Evolutionary conservation across 1,284 basidiomycete species (phyloP), one percentile per base, ranked within the genome.

Genomic region (Trichosporon faecale): DNA sequence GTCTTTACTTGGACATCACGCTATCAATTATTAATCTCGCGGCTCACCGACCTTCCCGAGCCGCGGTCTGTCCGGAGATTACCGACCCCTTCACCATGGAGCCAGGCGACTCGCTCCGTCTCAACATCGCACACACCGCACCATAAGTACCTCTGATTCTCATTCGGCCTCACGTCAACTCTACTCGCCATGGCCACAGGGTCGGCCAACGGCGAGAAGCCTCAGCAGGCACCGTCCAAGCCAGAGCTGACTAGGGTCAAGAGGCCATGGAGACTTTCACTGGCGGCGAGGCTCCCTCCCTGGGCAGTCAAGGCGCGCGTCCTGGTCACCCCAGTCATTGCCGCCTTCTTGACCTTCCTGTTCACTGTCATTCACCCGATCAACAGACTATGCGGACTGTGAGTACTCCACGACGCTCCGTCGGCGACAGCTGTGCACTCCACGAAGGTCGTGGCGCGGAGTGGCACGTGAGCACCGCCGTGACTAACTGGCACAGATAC

Each of bases 361-460:
- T 77, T 79, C 55, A 75, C 79, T 27, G 79, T 77, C 40, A 76
- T 82, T 21, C 65, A 66, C 23, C 79, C 80, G 0, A 69, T 81
- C 61, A 75, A 72, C 27, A 49, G 68, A 1, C 76, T 83, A 2
- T 74, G 75, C 18, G 78, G 77, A 66, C 64, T 78, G 81, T 82
- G 65, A 76, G 82, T 78, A 5, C 21, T 6, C 25, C 57, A 61
- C 21, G 21, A n/a, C 14, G 5, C 7, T 5, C 16, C 31, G 21
- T 4, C 21, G 23, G 21, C 21, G 35, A 49, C 37, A 9, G 64
- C 27, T 14, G 64, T n/a, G 25, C n/a, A 40, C 35, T 64, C n/a
- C 35, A 64, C 29, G 2, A n/a, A 6, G 60, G 60, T 16, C 18
- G 25, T 63, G 33, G 60, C 60, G n/a, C 29, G 31, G 27, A 7